Conservation (phyloP, 768 basidiomycete genomes). For the Russula brevipes region DNA sequence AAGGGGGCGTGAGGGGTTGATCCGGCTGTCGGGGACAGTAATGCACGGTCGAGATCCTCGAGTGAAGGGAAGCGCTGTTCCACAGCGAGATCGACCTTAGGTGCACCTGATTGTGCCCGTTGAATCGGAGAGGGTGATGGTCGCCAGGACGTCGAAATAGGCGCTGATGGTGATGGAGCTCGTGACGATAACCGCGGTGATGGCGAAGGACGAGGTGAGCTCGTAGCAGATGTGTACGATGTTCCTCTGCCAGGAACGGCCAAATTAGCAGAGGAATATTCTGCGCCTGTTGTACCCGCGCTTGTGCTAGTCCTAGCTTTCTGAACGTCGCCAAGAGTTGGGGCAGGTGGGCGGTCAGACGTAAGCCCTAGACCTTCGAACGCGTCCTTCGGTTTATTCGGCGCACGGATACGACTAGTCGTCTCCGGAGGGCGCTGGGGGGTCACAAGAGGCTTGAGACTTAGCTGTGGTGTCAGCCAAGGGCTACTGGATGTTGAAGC, state of each 20-base stretch:
- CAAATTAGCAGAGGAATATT: constrained; percentile 10
- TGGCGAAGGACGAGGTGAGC: constrained; percentile 20
- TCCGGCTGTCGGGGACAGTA: constrained; percentile 31
- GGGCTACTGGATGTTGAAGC: constrained; percentile 5
- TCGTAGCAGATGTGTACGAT: constrained; percentile 4
- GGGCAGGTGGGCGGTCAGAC: constrained; percentile 44
- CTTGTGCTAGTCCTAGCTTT: constrained; percentile 67
- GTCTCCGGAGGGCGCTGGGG: constrained; percentile 11
- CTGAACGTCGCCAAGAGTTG: constrained; percentile 72
- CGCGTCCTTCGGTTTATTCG: constrained; percentile 51
- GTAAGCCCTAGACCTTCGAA: constrained; percentile 69
- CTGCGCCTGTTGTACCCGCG: constrained; percentile 26
- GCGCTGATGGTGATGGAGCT: constrained; percentile 20
- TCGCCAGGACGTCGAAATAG: constrained; percentile 19
- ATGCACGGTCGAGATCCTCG: constrained; percentile 70
- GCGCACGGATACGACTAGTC: constrained; percentile 10
- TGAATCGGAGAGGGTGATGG: constrained; percentile 17
- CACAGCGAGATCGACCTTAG: constrained; percentile 42
- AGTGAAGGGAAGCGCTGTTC: constrained; percentile 84
- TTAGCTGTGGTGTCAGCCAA: constrained; percentile 3
- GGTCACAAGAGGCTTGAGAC: constrained; percentile 6
- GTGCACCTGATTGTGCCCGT: constrained; percentile 17
- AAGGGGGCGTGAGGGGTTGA: constrained; percentile 9
- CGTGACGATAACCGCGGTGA: constrained; percentile 17
- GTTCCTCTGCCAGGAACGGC: constrained; percentile 16